Evolutionary conservation across 306 rosid species (phyloP).

Genomic region (Herpetospermum pedunculosum): DNA sequence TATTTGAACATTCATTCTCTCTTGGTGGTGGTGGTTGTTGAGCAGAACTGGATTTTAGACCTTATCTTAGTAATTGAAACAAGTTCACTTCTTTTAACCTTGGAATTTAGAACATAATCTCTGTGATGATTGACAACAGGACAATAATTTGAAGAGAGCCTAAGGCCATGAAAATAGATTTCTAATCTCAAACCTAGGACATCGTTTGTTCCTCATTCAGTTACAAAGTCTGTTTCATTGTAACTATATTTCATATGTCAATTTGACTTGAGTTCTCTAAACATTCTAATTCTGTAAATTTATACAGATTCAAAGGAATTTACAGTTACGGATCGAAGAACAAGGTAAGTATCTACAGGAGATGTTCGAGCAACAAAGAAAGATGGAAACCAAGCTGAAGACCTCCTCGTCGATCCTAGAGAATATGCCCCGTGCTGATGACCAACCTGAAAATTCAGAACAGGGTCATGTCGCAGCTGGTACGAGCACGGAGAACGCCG

Average conservation of each 20-base stretch:
- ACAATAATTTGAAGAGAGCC: not conserved
- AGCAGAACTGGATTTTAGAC: not conserved
- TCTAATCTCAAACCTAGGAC: not conserved
- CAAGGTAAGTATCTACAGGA: constrained; percentile 67
- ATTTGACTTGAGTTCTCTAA: not conserved
- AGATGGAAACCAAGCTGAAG: constrained; percentile 39
- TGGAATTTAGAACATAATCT: not conserved
- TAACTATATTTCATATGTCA: not conserved
- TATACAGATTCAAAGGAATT: constrained; percentile 63
- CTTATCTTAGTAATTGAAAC: not conserved
- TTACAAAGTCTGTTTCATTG: not conserved
- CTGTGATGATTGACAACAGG: not conserved
- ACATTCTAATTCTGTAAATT: constrained; percentile 13
- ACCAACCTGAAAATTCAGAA: constrained; percentile 19
- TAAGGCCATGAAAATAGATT: not conserved
- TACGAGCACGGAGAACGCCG: constrained; percentile 1
- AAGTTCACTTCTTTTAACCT: not conserved
- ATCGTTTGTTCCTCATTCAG: not conserved
- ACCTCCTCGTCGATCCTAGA: constrained; percentile 27
- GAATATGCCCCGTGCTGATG: constrained; percentile 10
- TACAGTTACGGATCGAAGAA: constrained; percentile 79
- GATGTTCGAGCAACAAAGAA: constrained; percentile 78
- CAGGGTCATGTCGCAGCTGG: constrained; percentile 12
- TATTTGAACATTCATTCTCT: not conserved
- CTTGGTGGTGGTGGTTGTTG: not conserved